Evolutionary conservation across 345 rosid genomes (phyloP).

Genomic region (Ricinus communis): DNA sequence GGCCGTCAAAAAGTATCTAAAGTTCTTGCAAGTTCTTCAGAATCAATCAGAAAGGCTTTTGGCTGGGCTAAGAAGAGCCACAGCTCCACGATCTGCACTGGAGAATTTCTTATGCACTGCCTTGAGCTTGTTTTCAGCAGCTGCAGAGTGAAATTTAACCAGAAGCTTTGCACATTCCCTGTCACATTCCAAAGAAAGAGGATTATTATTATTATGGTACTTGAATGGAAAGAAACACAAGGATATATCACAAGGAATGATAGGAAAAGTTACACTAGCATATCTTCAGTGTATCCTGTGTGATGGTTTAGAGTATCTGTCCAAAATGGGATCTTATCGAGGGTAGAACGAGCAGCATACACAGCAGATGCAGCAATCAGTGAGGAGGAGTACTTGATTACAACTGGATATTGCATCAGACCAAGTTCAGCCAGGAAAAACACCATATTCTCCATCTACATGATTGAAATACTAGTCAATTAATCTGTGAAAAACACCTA

Average conservation of each 20-base stretch:
- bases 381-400: constrained; percentile 49
- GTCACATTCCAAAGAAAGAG: constrained; percentile 9
- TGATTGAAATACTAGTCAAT: background rate
- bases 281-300: constrained; percentile 65
- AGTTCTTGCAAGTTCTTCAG: background rate
- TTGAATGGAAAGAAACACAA: background rate
- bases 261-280: constrained; percentile 44
- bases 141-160: constrained; percentile 49
- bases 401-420: constrained; percentile 57
- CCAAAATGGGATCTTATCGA: constrained; percentile 68
- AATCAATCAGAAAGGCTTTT: constrained; percentile 31
- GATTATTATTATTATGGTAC: background rate
- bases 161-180: constrained; percentile 75
- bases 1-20: background rate
- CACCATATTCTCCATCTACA: constrained; percentile 73
- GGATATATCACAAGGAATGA: background rate
- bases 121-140: constrained; percentile 61
- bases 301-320: constrained; percentile 64
- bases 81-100: constrained; percentile 49
- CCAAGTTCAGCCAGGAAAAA: constrained; percentile 77
- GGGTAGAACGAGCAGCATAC: constrained; percentile 78
- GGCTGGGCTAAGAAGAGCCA: constrained; percentile 63
- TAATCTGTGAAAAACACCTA: background rate
- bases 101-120: constrained; percentile 67
- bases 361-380: constrained; percentile 88